phyloP scores from a whole-genome alignment of 345 rosid genomes.

The Hibiscus tridactylites region DNA sequence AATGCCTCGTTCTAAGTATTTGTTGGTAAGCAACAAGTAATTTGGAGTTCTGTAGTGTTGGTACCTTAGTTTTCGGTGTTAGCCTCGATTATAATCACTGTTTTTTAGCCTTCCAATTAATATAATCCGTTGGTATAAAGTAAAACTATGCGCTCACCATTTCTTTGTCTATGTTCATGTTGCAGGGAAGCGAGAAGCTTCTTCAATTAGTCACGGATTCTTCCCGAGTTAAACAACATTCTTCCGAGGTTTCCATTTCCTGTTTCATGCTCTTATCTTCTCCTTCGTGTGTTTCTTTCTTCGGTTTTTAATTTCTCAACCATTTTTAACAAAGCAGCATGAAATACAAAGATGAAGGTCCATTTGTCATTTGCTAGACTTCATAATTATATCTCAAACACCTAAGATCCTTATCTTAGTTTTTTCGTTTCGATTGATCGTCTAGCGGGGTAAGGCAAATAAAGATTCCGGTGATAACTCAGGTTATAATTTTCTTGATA shows the following conservation, averaged over 20 bases:
- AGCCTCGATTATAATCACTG: neutral
- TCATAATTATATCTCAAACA: neutral
- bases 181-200: slow-evolving; percentile 91
- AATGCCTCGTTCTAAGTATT: neutral
- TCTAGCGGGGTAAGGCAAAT: neutral
- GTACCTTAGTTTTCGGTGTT: neutral
- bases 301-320: neutral
- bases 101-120: neutral
- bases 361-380: neutral
- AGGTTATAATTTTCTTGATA: neutral
- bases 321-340: neutral
- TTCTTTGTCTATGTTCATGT: slow-evolving; percentile 7
- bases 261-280: neutral
- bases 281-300: neutral
- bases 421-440: neutral
- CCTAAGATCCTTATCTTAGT: neutral
- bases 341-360: neutral
- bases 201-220: slow-evolving; percentile 55
- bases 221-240: slow-evolving; percentile 20
- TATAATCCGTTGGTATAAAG: neutral
- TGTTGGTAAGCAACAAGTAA: neutral
- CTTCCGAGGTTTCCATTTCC: neutral
- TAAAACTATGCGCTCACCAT: neutral
- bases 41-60: neutral
- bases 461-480: neutral